These are phyloP conservation scores for Leccinum brunneo-olivaceum DNA, from an alignment of 1,284 basidiomycete species.

Conservation along the genomic window DNA sequence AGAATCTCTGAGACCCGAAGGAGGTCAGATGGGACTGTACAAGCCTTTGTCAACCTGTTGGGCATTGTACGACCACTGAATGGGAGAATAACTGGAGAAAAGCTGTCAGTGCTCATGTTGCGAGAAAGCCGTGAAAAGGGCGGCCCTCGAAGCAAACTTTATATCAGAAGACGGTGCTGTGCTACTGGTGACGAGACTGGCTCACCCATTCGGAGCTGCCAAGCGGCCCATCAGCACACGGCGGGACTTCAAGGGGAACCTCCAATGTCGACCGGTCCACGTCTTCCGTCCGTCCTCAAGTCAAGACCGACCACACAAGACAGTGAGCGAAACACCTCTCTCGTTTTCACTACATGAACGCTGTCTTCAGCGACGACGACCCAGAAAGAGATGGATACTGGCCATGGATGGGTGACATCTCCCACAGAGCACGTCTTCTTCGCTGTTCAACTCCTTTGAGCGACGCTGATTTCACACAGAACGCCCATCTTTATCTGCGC, in stretches of 20 bases:
- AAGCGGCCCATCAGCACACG: too few relatives aligned
- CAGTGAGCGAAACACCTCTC: conserved; percentile 30
- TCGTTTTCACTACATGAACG: neutral
- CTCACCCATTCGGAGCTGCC: too few relatives aligned
- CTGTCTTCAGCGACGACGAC: conserved; percentile 14
- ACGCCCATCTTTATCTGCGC: conserved; percentile 28
- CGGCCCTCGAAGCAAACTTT: too few relatives aligned
- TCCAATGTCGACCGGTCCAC: conserved; percentile 26
- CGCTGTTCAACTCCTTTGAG: neutral
- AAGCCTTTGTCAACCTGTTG: conserved; percentile 46
- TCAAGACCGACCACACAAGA: conserved; percentile 48
- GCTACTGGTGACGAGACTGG: too few relatives aligned
- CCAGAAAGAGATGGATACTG: conserved; percentile 22
- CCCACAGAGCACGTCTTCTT: conserved; percentile 23
- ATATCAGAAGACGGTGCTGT: too few relatives aligned
- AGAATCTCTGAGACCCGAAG: neutral
- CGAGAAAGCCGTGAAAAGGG: too few relatives aligned
- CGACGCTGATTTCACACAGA: conserved; percentile 14
- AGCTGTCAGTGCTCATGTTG: conserved; percentile 23
- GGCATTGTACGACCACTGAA: conserved; percentile 36
- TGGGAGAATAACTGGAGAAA: conserved; percentile 46
- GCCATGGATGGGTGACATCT: conserved; percentile 25
- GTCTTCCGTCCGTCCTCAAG: conserved; percentile 50
- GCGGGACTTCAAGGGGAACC: too few relatives aligned
- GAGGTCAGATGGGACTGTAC: neutral